A percentile compares a stretch with the other conserved stretches of the same genome.
Evolutionary conservation across 768 basidiomycete species (phyloP).

Genomic region (Trametes cinnabarina): DNA sequence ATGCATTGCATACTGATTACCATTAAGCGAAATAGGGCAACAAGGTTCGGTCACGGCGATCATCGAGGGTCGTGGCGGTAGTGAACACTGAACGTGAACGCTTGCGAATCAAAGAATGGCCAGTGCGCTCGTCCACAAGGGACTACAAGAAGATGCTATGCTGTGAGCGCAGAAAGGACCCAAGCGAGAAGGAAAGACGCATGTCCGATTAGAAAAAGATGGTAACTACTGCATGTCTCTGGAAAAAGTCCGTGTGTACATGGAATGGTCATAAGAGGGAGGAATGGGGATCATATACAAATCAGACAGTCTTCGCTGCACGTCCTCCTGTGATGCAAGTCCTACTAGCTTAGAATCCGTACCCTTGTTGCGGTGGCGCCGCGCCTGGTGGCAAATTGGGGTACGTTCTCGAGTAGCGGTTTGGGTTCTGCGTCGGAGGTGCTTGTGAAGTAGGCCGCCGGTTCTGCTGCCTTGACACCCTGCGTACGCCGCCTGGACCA

Average conservation of each 20-base stretch:
- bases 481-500: slow-evolving; percentile 70
- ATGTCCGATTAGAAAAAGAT: slow-evolving; percentile 11
- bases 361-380: slow-evolving; percentile 43
- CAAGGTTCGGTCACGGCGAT: slow-evolving; percentile 2
- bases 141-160: slow-evolving; percentile 5
- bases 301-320: slow-evolving; percentile 1
- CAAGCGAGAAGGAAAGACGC: background rate
- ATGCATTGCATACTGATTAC: background rate
- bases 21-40: background rate
- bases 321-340: background rate
- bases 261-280: slow-evolving; percentile 8
- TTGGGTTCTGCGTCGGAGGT: slow-evolving; percentile 59
- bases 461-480: slow-evolving; percentile 63
- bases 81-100: no score
- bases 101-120: background rate
- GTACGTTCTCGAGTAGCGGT: slow-evolving; percentile 70
- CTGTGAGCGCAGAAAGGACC: background rate
- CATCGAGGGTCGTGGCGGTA: slow-evolving; percentile 9
- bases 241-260: slow-evolving; percentile 14
- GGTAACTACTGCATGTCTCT: slow-evolving; percentile 11
- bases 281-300: slow-evolving; percentile 2
- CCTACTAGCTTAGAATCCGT: slow-evolving; percentile 16
- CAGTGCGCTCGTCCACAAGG: background rate
- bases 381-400: slow-evolving; percentile 70
- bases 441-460: slow-evolving; percentile 62